Percentiles rank a stretch among this genome's conserved stretches.
Conservation (phyloP, 1,284 basidiomycete species). For the Peniophora sp. region DNA sequence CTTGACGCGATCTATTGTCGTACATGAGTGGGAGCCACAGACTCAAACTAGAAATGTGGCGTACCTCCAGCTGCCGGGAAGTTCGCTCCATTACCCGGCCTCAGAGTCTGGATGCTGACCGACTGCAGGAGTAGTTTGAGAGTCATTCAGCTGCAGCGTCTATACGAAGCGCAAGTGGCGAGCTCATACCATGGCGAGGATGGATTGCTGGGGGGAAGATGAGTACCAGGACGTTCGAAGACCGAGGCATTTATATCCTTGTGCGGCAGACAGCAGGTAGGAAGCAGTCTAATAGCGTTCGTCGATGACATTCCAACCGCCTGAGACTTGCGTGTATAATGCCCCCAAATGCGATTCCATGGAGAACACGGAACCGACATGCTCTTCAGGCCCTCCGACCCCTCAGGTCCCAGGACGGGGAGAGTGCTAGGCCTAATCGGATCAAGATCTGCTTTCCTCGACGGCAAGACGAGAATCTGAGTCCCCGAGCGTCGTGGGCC, state of each 20-base stretch:
- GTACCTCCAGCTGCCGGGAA: not conserved
- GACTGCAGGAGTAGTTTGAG: not conserved
- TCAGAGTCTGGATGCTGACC: not conserved
- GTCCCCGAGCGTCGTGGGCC: too few relatives aligned
- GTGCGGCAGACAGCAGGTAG: not conserved
- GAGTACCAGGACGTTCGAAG: not conserved
- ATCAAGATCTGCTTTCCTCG: not conserved
- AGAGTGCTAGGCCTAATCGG: not conserved
- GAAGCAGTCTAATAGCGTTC: not conserved
- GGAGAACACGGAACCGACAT: not conserved
- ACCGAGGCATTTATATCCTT: not conserved
- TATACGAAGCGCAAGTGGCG: not conserved
- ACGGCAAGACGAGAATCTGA: too few relatives aligned
- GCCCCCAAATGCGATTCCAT: not conserved
- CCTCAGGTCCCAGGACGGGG: not conserved
- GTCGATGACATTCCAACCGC: not conserved
- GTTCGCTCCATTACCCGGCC: not conserved
- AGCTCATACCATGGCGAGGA: not conserved
- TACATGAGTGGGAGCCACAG: not conserved
- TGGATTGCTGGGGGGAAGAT: not conserved
- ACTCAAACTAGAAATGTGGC: not conserved
- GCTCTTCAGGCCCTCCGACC: not conserved
- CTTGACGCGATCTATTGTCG: not conserved
- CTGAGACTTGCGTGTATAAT: not conserved
- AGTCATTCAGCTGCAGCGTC: not conserved